phyloP scores from a whole-genome alignment of 345 rosid genomes.

The Atalantia buxifolia region DNA sequence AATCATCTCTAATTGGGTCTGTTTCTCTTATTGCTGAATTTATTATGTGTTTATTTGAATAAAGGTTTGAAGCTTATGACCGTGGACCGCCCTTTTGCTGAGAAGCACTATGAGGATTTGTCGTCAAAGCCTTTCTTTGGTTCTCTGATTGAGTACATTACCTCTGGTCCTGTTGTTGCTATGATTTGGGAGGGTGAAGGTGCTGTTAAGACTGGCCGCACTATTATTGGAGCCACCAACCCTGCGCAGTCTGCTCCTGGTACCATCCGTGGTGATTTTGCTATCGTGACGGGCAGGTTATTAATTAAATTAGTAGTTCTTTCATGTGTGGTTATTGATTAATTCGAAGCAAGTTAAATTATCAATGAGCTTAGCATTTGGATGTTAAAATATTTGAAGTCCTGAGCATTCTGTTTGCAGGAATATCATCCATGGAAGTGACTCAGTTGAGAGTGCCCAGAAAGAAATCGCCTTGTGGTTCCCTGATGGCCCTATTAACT shows the following conservation, averaged over 20 bases:
- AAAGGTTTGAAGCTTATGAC: slow-evolving; percentile 73
- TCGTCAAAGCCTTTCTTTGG: slow-evolving; percentile 84
- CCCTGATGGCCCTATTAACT: slow-evolving; percentile 69
- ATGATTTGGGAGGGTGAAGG: slow-evolving; percentile 97
- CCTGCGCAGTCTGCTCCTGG: slow-evolving; percentile 89
- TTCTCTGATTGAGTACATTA: slow-evolving; percentile 87
- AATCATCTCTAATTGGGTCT: neutral
- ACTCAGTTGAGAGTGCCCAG: slow-evolving; percentile 68
- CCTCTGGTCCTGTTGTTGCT: slow-evolving; percentile 94
- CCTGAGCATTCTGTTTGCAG: slow-evolving; percentile 26
- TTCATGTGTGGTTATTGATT: neutral
- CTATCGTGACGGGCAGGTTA: slow-evolving; percentile 87
- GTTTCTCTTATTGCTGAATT: neutral
- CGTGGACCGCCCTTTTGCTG: slow-evolving; percentile 77
- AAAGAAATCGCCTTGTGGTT: slow-evolving; percentile 97
- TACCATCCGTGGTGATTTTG: slow-evolving; percentile 93
- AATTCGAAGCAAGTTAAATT: neutral
- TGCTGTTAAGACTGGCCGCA: slow-evolving; percentile 80
- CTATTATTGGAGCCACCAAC: slow-evolving; percentile 96
- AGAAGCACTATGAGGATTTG: slow-evolving; percentile 80
- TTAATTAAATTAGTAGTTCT: neutral
- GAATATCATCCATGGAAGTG: slow-evolving; percentile 94
- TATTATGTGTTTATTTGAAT: slow-evolving; percentile 23
- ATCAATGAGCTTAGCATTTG: neutral
- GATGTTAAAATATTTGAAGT: neutral